phyloP scores from a whole-genome alignment of 1,139 yeast genomes.

The Geotrichum citri-aurantii region DNA sequence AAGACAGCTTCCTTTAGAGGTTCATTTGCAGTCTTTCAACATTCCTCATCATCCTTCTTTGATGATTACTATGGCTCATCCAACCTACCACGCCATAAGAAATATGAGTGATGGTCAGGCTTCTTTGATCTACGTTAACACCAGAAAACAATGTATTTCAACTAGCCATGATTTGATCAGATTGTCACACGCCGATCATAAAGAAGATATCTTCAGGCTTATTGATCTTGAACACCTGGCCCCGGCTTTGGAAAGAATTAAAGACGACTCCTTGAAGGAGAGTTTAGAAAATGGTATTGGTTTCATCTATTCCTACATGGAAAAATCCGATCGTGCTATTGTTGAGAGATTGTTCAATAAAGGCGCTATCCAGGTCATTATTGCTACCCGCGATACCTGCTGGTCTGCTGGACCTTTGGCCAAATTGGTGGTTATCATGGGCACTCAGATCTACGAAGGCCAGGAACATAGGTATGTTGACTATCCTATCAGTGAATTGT shows the following conservation, averaged over 20 bases:
- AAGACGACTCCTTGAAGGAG: constrained; percentile 45
- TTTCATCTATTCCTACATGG: constrained; percentile 54
- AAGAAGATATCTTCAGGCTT: constrained; percentile 36
- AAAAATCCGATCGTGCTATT: constrained; percentile 45
- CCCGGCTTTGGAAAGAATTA: constrained; percentile 42
- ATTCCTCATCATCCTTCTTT: constrained; percentile 47
- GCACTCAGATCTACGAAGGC: constrained; percentile 71
- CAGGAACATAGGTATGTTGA: constrained; percentile 64
- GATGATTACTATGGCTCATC: constrained; percentile 47
- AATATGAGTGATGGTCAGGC: constrained; percentile 34
- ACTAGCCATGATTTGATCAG: constrained; percentile 45
- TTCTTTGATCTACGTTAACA: constrained; percentile 52
- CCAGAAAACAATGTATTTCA: constrained; percentile 51
- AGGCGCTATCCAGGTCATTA: constrained; percentile 47
- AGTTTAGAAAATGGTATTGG: constrained; percentile 65
- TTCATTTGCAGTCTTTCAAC: constrained; percentile 51
- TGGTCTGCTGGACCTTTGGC: constrained; percentile 45
- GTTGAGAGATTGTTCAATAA: constrained; percentile 50
- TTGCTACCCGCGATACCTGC: constrained; percentile 56
- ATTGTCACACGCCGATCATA: constrained; percentile 35
- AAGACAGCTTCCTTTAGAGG: constrained; percentile 51
- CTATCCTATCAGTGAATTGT: constrained; percentile 57
- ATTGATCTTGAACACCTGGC: constrained; percentile 40
- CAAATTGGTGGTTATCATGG: constrained; percentile 53
- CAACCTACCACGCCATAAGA: constrained; percentile 39